These are phyloP conservation scores for Botrytis fragariae DNA, from an alignment of 2,329 filamentous ascomycete species.

Conservation along the genomic window DNA sequence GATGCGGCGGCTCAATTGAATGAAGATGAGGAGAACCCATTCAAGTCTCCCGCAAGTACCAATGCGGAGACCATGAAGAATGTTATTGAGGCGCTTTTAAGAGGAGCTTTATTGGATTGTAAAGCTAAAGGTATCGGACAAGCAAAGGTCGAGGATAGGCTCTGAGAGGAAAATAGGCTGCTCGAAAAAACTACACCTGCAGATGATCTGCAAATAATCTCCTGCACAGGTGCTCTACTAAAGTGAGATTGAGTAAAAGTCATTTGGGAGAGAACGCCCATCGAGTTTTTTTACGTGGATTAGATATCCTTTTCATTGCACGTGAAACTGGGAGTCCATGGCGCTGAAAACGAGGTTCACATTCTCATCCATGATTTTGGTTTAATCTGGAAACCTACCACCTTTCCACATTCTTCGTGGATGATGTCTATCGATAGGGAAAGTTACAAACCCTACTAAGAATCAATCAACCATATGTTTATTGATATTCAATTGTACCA, in stretches of 20 bases:
- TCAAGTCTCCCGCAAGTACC: neutral
- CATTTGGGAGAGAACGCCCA: too few relatives aligned
- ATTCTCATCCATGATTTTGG: neutral
- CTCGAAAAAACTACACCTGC: too few relatives aligned
- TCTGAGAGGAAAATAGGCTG: neutral
- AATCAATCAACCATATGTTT: neutral
- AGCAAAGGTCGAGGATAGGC: neutral
- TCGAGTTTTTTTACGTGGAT: too few relatives aligned
- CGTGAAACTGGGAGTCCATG: too few relatives aligned
- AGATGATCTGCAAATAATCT: too few relatives aligned
- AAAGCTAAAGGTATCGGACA: neutral
- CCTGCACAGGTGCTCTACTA: too few relatives aligned
- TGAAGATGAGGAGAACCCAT: neutral
- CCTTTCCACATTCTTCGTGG: neutral
- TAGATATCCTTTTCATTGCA: too few relatives aligned
- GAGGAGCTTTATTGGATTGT: conserved; percentile 2
- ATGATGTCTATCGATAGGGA: neutral
- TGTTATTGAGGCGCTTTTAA: neutral
- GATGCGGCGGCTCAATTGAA: neutral
- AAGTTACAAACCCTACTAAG: neutral
- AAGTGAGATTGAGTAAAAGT: too few relatives aligned
- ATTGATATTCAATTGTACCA: neutral
- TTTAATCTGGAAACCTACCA: neutral
- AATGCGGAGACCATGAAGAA: neutral
- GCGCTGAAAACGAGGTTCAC: too few relatives aligned